Evolutionary conservation across 2,329 filamentous ascomycete genomes (phyloP), one percentile per base, ranked within the genome.

Genomic region (Raffaelea albimanens): DNA sequence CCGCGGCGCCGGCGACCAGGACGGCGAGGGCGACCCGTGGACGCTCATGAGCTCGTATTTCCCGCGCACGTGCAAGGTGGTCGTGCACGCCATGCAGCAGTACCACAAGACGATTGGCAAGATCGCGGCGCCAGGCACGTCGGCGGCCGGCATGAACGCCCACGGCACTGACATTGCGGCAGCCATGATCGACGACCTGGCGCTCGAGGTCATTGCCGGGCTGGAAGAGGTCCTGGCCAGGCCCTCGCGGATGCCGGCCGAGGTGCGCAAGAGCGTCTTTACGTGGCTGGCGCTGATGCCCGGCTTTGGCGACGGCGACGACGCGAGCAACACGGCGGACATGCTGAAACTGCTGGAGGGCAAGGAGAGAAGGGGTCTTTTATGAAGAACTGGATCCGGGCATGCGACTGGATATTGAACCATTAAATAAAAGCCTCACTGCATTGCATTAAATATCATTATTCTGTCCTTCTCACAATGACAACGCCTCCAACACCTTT

Each of bases 401-500:
- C n/a, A n/a, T n/a, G n/a, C n/a, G n/a, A n/a, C n/a, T n/a, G n/a
- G n/a, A n/a, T n/a, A n/a, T n/a, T n/a, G n/a, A n/a, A n/a, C n/a
- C n/a, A n/a, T n/a, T n/a, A n/a, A n/a, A n/a, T n/a, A n/a, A n/a
- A n/a, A n/a, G n/a, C n/a, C n/a, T n/a, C n/a, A n/a, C n/a, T n/a
- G n/a, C n/a, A n/a, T 29, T 29, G 25, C 7, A 7, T 7, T 29
- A 29, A 29, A 7, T 7, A 29, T 7, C 25, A 7, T 29, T 13
- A 29, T 29, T 13, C 25, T 7, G 13, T 7, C 7, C 13, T 7
- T 7, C 43, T 38, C 34, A 38, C 7, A 16, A 8, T 10, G 34
- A 16, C 34, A 38, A 16, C 7, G n/a, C 34, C 9, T 38, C 19
- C 39, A 59, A 39, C 10, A 66, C 52, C 4, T 44, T 45, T 14